Conservation (phyloP, 1,284 basidiomycete genomes). For the Heliocybe sulcata region DNA sequence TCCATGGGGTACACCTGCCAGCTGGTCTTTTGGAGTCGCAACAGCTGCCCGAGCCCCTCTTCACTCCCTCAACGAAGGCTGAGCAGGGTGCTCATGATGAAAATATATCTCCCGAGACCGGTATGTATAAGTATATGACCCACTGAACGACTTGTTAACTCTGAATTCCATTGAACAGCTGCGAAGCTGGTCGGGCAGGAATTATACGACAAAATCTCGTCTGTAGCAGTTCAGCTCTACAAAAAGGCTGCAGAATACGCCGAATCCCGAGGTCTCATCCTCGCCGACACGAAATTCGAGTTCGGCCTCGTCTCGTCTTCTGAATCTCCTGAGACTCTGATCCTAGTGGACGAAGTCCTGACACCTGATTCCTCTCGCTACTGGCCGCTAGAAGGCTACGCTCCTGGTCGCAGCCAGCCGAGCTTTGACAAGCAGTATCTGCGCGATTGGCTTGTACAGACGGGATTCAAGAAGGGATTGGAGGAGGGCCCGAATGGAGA, state of each 20-base stretch:
- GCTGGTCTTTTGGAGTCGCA: conserved; percentile 81
- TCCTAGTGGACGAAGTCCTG: conserved; percentile 93
- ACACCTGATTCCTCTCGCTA: conserved; percentile 98
- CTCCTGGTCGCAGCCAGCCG: conserved; percentile 71
- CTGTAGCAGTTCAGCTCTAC: conserved; percentile 65
- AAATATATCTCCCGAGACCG: conserved; percentile 91
- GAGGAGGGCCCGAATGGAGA: conserved; percentile 64
- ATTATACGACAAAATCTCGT: conserved; percentile 56
- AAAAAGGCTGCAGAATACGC: conserved; percentile 77
- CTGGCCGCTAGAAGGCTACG: conserved; percentile 81
- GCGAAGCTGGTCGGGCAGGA: conserved; percentile 60
- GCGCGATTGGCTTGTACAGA: conserved; percentile 78
- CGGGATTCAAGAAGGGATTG: conserved; percentile 74
- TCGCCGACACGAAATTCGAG: conserved; percentile 90
- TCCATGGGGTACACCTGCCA: conserved; percentile 81
- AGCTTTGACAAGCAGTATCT: conserved; percentile 98
- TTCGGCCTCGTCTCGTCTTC: conserved; percentile 52
- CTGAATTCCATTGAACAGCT: conserved; percentile 35
- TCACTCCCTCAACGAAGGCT: conserved; percentile 97
- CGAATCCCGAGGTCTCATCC: conserved; percentile 77
- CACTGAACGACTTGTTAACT: too few relatives aligned
- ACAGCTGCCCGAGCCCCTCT: conserved; percentile 78
- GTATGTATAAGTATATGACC: conserved; percentile 36
- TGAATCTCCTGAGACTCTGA: conserved; percentile 56
- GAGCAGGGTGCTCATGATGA: conserved; percentile 94